phyloP scores from a whole-genome alignment of 306 rosid species.

The Quercus parvula region DNA sequence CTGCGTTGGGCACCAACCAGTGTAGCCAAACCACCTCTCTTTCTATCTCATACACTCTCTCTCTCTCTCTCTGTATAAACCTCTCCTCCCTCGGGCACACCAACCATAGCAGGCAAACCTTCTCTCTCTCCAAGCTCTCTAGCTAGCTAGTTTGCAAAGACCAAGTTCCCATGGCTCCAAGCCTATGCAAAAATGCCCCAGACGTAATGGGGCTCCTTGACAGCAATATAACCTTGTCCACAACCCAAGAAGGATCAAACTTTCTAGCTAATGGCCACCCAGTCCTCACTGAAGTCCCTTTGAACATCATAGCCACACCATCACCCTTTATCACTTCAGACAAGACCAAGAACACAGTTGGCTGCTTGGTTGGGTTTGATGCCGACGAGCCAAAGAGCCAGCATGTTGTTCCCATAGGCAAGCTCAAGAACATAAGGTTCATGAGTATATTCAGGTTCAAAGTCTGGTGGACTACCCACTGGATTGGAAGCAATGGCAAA shows the following conservation, averaged over 20 bases:
- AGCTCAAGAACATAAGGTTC: conserved; percentile 41
- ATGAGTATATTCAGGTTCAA: conserved; percentile 68
- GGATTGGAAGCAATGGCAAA: conserved; percentile 47
- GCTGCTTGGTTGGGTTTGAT: conserved; percentile 61
- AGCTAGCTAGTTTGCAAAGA: background rate
- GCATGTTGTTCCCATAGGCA: conserved; percentile 48
- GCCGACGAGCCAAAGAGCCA: conserved; percentile 33
- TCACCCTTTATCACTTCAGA: conserved; percentile 4
- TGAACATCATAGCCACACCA: conserved; percentile 39
- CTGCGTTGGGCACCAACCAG: too few species aligned
- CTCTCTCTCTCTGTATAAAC: background rate
- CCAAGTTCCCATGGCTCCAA: conserved; percentile 48
- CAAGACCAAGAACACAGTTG: conserved; percentile 14
- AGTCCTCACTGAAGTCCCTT: conserved; percentile 53
- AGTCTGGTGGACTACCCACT: conserved; percentile 76
- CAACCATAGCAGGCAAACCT: background rate
- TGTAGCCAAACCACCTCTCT: too few species aligned
- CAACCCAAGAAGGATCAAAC: conserved; percentile 30
- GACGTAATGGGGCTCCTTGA: conserved; percentile 10
- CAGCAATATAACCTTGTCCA: conserved; percentile 12
- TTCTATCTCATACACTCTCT: too few species aligned
- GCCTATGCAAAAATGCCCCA: conserved; percentile 31
- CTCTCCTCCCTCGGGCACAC: background rate
- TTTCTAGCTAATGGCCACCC: conserved; percentile 55
- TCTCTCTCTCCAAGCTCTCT: background rate